These are phyloP conservation scores for Neopestalotiopsis rosae DNA, from an alignment of 2,329 filamentous ascomycete species.

Conservation along the genomic window DNA sequence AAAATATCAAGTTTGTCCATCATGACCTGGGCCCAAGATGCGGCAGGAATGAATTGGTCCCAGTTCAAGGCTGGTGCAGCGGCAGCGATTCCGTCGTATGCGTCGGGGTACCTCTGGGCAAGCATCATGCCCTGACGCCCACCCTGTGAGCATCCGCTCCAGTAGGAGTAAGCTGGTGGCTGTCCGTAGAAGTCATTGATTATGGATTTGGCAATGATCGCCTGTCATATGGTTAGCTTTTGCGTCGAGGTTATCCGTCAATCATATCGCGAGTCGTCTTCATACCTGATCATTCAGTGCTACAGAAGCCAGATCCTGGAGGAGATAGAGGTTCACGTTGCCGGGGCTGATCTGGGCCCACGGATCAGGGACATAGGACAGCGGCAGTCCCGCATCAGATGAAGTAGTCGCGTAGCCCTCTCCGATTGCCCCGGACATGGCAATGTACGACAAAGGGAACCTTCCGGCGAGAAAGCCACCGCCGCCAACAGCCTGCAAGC, in stretches of 20 bases:
- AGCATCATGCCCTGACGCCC: constrained; percentile 61
- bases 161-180: constrained; percentile 53
- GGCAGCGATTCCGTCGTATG: constrained; percentile 60
- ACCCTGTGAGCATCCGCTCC: constrained; percentile 55
- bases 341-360: constrained; percentile 28
- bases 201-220: constrained; percentile 48
- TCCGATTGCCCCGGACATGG: constrained; percentile 25
- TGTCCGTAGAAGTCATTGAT: constrained; percentile 45
- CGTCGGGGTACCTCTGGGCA: constrained; percentile 55
- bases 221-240: constrained; percentile 12
- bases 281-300: constrained; percentile 32
- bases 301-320: constrained; percentile 33
- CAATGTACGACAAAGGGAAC: constrained; percentile 23
- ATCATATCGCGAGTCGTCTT: background rate
- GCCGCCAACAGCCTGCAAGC: constrained; percentile 37
- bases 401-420: constrained; percentile 33
- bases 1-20: background rate
- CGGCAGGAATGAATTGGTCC: constrained; percentile 22
- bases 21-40: background rate
- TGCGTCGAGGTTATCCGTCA: background rate
- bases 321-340: constrained; percentile 30
- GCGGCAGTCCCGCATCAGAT: constrained; percentile 31
- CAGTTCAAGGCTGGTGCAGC: constrained; percentile 46
- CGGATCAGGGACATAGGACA: constrained; percentile 18
- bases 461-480: constrained; percentile 35